A percentile compares a stretch with the other conserved stretches of the same genome.
Evolutionary conservation across 495 filamentous ascomycete species (phyloP).

Genomic region (Aspergillus affinis): DNA sequence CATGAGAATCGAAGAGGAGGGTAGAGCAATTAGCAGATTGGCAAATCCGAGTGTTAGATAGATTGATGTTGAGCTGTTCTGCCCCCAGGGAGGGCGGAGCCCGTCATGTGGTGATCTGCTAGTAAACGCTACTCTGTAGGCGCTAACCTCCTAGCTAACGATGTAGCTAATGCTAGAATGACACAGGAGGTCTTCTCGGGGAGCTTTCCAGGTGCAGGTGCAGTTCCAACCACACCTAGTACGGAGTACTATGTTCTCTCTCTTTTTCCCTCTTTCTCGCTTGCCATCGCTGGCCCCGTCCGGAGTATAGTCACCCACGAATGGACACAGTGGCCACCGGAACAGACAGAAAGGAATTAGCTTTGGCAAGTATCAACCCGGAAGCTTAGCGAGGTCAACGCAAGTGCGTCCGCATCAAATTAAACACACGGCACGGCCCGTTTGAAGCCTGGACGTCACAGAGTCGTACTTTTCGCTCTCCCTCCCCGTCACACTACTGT

Average conservation of each 20-base stretch:
- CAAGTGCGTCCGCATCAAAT: neutral
- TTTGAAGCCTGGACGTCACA: conserved; percentile 14
- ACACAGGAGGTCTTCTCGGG: neutral
- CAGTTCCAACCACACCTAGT: neutral
- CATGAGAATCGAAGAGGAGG: no score
- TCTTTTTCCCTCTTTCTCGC: neutral
- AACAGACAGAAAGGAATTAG: neutral
- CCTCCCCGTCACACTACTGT: neutral
- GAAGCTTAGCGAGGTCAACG: conserved; percentile 1
- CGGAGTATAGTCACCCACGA: neutral
- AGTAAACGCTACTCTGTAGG: neutral
- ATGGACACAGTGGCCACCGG: neutral
- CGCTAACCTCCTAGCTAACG: neutral
- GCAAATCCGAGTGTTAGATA: neutral
- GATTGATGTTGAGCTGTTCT: neutral
- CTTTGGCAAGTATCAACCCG: conserved; percentile 1
- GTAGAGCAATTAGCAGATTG: neutral
- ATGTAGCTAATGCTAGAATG: neutral
- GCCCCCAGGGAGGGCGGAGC: no score
- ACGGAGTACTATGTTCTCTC: neutral
- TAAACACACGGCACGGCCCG: conserved; percentile 18
- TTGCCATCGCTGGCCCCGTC: neutral
- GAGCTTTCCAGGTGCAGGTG: neutral
- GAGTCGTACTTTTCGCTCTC: neutral
- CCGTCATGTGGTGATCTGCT: neutral